These are phyloP conservation scores for Phytophthora nicotianae DNA, from an alignment of 352 stramenopile genomes.

Conservation along the genomic window DNA sequence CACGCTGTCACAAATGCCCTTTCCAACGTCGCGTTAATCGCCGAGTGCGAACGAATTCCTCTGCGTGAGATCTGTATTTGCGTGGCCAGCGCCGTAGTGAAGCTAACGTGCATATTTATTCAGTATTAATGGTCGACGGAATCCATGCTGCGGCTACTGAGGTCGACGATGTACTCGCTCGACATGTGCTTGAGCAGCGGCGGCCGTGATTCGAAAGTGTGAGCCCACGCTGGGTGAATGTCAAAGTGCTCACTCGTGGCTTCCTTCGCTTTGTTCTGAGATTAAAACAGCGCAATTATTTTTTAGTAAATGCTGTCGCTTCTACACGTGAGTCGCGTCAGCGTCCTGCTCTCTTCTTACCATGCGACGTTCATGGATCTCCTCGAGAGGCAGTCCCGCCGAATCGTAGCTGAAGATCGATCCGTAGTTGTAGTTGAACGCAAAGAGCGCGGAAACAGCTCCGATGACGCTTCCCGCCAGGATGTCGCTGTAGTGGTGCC, in stretches of 20 bases:
- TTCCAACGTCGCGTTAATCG: constrained; percentile 8
- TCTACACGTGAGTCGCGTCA: constrained; percentile 2
- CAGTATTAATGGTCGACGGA: constrained; percentile 6
- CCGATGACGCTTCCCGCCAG: constrained; percentile 71
- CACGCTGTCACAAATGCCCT: background rate
- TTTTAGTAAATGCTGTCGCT: constrained; percentile 19
- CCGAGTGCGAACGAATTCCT: constrained; percentile 10
- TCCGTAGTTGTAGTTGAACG: constrained; percentile 75
- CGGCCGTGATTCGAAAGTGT: constrained; percentile 52
- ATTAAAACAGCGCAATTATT: constrained; percentile 6
- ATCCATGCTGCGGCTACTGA: constrained; percentile 24
- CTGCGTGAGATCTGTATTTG: constrained; percentile 6
- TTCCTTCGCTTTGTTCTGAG: constrained; percentile 22
- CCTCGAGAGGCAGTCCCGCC: constrained; percentile 60
- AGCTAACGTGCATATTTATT: constrained; percentile 10
- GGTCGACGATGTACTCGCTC: constrained; percentile 37
- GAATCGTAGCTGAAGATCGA: constrained; percentile 68
- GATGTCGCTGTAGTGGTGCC: constrained; percentile 85
- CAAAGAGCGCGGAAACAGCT: constrained; percentile 43
- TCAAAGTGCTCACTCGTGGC: constrained; percentile 20
- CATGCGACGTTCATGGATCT: constrained; percentile 52
- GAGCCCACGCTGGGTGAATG: constrained; percentile 43
- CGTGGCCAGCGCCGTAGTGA: constrained; percentile 4
- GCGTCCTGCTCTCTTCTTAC: constrained; percentile 35
- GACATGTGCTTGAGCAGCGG: constrained; percentile 37